A percentile compares a stretch with the other conserved stretches of the same genome.
Conservation (phyloP, 441 rosid genomes). For the Viola pubescens region DNA sequence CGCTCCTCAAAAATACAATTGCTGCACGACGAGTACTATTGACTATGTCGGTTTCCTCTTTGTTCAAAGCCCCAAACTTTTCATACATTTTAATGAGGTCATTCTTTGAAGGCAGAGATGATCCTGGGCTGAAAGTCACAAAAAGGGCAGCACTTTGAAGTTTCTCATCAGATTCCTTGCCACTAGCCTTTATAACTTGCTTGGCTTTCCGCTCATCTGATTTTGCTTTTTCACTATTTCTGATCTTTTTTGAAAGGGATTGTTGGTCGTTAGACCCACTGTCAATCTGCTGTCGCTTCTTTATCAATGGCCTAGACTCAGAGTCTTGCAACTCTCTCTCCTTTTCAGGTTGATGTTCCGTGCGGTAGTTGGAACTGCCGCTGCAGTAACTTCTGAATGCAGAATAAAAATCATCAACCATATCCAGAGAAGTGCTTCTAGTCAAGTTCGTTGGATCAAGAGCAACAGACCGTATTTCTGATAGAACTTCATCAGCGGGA, state of each 20-base stretch:
- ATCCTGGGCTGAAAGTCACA: slow-evolving; percentile 57
- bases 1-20: slow-evolving; percentile 38
- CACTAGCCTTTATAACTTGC: slow-evolving; percentile 26
- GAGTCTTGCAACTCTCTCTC: slow-evolving; percentile 31
- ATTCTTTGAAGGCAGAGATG: slow-evolving; percentile 52
- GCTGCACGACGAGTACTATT: slow-evolving; percentile 31
- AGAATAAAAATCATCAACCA: slow-evolving; percentile 48
- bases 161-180: slow-evolving; percentile 18
- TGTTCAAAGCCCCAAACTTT: slow-evolving; percentile 48
- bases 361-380: slow-evolving; percentile 29
- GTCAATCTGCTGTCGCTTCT: slow-evolving; percentile 20
- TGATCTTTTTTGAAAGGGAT: slow-evolving; percentile 1
- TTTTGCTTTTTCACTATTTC: slow-evolving; percentile 19
- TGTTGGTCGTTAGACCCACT: slow-evolving; percentile 10
- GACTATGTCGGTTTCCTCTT: slow-evolving; percentile 39
- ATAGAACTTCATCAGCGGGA: slow-evolving; percentile 38
- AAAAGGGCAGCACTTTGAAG: slow-evolving; percentile 35
- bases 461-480: slow-evolving; percentile 45
- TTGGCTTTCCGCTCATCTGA: slow-evolving; percentile 22
- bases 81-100: slow-evolving; percentile 45
- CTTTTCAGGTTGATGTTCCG: slow-evolving; percentile 24
- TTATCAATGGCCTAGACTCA: slow-evolving; percentile 8
- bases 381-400: slow-evolving; percentile 48
- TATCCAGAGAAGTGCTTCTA: slow-evolving; percentile 30
- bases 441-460: slow-evolving; percentile 33